These are phyloP conservation scores for Colletotrichum horii DNA, from an alignment of 2,329 filamentous ascomycete species.

Conservation along the genomic window DNA sequence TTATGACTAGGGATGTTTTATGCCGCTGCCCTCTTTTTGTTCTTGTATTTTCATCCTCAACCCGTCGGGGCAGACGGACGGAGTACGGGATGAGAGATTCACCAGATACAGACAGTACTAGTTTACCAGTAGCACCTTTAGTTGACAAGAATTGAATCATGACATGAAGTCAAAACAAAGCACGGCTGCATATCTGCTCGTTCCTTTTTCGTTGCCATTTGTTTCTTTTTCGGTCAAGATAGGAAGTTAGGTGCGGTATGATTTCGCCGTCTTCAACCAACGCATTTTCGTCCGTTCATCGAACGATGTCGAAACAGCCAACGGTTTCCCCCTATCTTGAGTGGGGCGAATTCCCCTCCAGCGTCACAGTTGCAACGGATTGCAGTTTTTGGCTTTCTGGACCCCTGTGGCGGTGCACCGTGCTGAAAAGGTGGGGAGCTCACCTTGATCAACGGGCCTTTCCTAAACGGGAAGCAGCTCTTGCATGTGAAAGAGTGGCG, in stretches of 20 bases:
- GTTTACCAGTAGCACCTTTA: not conserved
- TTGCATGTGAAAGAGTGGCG: not conserved
- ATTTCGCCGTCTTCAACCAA: not conserved
- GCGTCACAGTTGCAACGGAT: not conserved
- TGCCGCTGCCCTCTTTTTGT: not conserved
- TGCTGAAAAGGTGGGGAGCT: not conserved
- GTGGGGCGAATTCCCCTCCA: not conserved
- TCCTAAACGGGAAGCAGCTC: not conserved
- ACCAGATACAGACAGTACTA: not conserved
- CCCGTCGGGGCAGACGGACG: not conserved
- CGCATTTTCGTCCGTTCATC: not conserved
- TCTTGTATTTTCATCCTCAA: not conserved
- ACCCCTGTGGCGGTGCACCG: slow-evolving; percentile 11
- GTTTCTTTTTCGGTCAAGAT: not conserved
- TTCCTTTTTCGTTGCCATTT: not conserved
- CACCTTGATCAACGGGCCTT: not conserved
- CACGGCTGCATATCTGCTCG: not conserved
- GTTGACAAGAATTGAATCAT: not conserved
- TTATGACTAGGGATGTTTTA: slow-evolving; percentile 2
- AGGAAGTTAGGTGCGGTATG: not conserved
- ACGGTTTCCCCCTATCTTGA: not conserved
- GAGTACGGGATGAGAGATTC: not conserved
- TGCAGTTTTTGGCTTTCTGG: not conserved
- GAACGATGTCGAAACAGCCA: not conserved
- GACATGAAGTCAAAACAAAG: not conserved